Evolutionary conservation across 2,329 filamentous ascomycete species (phyloP), one percentile per base, ranked within the genome.

Genomic region (Claviceps arundinis): DNA sequence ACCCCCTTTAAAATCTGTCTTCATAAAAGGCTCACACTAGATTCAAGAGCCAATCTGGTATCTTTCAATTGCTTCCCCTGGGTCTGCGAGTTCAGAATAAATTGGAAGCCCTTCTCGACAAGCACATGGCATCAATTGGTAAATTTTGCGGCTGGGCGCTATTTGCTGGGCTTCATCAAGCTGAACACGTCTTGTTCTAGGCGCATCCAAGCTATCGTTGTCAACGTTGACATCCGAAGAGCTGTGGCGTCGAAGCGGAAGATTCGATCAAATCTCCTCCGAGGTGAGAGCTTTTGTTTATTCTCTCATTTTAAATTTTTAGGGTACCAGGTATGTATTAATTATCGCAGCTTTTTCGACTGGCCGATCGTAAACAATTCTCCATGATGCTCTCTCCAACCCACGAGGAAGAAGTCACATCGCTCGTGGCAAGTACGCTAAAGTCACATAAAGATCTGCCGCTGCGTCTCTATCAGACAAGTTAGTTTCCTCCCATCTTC

Each of bases 371-470:
- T 52, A 93, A 86, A 66, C 79, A 85, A 6, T 73, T 77, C 1
- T 74, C 78, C 4, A 87, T 87, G 56, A 75, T 98, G 34, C 77
- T 98, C 4, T 85, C 89, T 1, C 93, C 93, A 1, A 98, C 93
- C 0, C 93, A 98, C 56, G 93, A 98, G 63, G 93, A 98, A 65
- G 93, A 98, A 64, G 93, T 98, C 59, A 98, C 93, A 0, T 72
- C 77, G 0, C 72, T 98, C 2, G 87, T 96, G 1, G 80, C 81
- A 4, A 78, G 76, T 52, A 77, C 83, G 16, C 73, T 90, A 1
- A 81, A 82, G 43, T 95, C 90, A 1, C 91, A 95, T 64, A 91
- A 89, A 62, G 83, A 88, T 45, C 73, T 97, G 8, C 93, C 93
- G 0, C 65, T 97, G 24, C 80, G 89, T 44, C 71, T 98, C 0